These are phyloP conservation scores for Diaporthe eres DNA, from an alignment of 2,329 filamentous ascomycete species.

Conservation along the genomic window DNA sequence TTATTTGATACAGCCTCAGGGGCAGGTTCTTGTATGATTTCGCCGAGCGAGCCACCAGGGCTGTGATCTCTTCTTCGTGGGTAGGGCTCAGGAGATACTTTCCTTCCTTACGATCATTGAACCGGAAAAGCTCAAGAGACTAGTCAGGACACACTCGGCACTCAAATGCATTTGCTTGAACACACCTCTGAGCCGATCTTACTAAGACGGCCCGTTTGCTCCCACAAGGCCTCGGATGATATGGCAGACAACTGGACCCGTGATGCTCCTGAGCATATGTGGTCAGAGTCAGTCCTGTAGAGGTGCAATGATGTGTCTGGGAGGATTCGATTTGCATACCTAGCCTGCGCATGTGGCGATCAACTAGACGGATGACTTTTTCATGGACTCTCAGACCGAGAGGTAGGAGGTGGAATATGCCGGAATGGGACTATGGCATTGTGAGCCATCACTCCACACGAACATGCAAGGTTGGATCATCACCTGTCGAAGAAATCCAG, in stretches of 20 bases:
- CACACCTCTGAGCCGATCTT: conserved; percentile 79
- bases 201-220: conserved; percentile 84
- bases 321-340: conserved; percentile 59
- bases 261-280: conserved; percentile 73
- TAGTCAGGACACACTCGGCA: conserved; percentile 41
- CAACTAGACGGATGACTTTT: conserved; percentile 88
- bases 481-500: conserved; percentile 82
- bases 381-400: conserved; percentile 88
- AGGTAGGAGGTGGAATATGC: conserved; percentile 93
- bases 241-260: conserved; percentile 87
- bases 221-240: conserved; percentile 88
- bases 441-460: conserved; percentile 30
- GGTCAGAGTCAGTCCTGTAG: not conserved
- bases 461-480: conserved; percentile 42
- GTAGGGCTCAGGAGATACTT: conserved; percentile 88
- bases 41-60: conserved; percentile 79
- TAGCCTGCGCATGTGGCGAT: conserved; percentile 87
- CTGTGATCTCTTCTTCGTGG: conserved; percentile 96
- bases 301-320: conserved; percentile 38
- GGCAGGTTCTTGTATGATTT: conserved; percentile 90
- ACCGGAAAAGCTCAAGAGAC: conserved; percentile 77
- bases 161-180: not conserved
- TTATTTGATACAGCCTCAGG: conserved; percentile 90
- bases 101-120: conserved; percentile 83
- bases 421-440: conserved; percentile 79